Conservation (phyloP, 108 stramenopile genomes). For the Pseudonitzschia pungens region DNA sequence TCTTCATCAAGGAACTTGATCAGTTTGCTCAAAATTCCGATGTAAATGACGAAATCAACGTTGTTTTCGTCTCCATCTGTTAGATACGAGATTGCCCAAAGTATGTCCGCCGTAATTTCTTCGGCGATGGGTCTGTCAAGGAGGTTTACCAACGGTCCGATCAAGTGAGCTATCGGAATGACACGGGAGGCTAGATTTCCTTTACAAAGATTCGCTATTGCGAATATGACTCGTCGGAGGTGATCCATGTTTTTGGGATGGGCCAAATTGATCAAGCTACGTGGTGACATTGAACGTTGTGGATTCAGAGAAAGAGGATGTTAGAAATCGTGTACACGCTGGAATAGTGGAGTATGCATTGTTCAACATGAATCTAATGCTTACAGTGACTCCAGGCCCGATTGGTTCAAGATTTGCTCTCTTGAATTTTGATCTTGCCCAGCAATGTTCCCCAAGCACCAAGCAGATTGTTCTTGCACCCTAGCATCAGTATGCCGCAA, state of each 20-base stretch:
- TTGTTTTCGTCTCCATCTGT: constrained; percentile 80
- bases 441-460: constrained; percentile 96
- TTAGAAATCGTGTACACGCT: not conserved
- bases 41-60: constrained; percentile 65
- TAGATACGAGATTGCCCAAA: constrained; percentile 91
- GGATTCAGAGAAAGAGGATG: not conserved
- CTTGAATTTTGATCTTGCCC: constrained; percentile 76
- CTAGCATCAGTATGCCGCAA: constrained; percentile 59
- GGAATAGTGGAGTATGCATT: not conserved
- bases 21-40: constrained; percentile 18
- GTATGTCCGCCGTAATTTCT: constrained; percentile 66
- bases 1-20: constrained; percentile 47
- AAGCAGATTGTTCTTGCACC: constrained; percentile 90
- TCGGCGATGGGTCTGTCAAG: constrained; percentile 27
- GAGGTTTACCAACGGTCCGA: constrained; percentile 1
- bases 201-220: constrained; percentile 93
- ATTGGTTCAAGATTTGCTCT: constrained; percentile 56
- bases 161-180: constrained; percentile 37
- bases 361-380: not conserved
- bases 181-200: constrained; percentile 83
- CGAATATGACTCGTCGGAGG: constrained; percentile 82
- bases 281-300: not conserved
- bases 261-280: constrained; percentile 59
- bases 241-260: constrained; percentile 67
- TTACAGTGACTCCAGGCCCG: constrained; percentile 26